Conservation (phyloP, 2,329 filamentous ascomycete genomes). For the Pseudogymnoascus sp. region DNA sequence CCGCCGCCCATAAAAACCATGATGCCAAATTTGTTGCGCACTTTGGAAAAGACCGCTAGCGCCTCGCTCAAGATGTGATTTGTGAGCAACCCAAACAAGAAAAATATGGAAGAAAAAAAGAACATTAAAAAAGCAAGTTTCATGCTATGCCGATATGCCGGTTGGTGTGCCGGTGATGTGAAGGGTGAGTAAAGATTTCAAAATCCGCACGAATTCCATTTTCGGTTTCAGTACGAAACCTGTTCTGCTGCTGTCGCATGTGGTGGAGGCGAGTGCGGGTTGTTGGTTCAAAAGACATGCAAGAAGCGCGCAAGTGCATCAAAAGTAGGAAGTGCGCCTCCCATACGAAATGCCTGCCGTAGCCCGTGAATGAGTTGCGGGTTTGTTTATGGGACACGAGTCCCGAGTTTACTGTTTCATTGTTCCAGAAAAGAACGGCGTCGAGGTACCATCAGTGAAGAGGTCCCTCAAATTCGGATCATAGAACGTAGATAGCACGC, state of each 20-base stretch:
- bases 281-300: slow-evolving; percentile 8
- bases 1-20: neutral
- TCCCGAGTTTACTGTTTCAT: neutral
- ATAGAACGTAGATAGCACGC: neutral
- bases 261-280: neutral
- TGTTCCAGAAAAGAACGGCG: neutral
- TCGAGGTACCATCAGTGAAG: slow-evolving; percentile 9
- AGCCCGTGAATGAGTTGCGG: slow-evolving; percentile 3
- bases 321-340: slow-evolving; percentile 1
- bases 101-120: neutral
- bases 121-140: slow-evolving; percentile 10
- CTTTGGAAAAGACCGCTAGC: neutral
- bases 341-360: slow-evolving; percentile 6
- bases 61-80: slow-evolving; percentile 10
- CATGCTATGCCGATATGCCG: slow-evolving; percentile 11
- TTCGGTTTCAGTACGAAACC: neutral
- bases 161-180: neutral
- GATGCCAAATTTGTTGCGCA: neutral
- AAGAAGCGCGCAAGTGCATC: slow-evolving; percentile 6
- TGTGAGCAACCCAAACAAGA: neutral
- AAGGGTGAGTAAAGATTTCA: slow-evolving; percentile 8
- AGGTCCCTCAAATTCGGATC: slow-evolving; percentile 5
- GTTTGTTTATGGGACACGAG: neutral
- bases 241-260: neutral
- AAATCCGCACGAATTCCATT: neutral